Percentiles rank a stretch among this genome's conserved stretches.
These are phyloP conservation scores for Fomitopsis palustris DNA, from an alignment of 1,284 basidiomycete genomes.

Conservation along the genomic window DNA sequence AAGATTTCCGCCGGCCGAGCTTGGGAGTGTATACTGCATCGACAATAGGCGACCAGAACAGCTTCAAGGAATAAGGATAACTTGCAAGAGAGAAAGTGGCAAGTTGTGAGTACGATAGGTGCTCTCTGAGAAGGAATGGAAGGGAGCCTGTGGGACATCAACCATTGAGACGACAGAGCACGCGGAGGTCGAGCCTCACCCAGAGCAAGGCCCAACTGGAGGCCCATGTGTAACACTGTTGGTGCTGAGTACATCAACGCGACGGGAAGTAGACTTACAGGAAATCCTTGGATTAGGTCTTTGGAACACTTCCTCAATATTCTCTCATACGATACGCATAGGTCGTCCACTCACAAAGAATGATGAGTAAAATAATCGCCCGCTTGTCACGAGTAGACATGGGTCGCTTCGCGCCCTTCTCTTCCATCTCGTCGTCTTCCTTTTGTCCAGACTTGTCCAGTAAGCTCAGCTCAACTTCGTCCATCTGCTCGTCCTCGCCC, in stretches of 20 bases:
- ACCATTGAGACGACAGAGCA: slow-evolving; percentile 1
- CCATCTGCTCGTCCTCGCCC: slow-evolving; percentile 35
- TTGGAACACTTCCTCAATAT: slow-evolving; percentile 8
- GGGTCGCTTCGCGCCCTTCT: slow-evolving; percentile 38
- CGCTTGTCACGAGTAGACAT: slow-evolving; percentile 76
- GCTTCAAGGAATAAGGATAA: slow-evolving; percentile 97
- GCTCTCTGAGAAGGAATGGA: slow-evolving; percentile 93
- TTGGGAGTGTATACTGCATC: slow-evolving; percentile 85
- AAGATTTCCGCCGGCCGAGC: slow-evolving; percentile 91
- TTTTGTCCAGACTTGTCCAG: slow-evolving; percentile 54
- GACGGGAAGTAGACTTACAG: slow-evolving; percentile 55
- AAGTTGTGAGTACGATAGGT: slow-evolving; percentile 95
- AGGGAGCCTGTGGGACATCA: slow-evolving; percentile 69
- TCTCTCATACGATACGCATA: not conserved
- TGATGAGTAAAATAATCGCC: slow-evolving; percentile 83
- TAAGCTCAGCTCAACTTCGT: slow-evolving; percentile 64
- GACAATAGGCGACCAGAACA: slow-evolving; percentile 97
- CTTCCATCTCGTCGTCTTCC: slow-evolving; percentile 26
- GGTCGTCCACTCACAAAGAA: slow-evolving; percentile 73
- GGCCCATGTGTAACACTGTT: not conserved
- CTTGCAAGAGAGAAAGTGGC: slow-evolving; percentile 92
- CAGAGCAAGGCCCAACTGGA: slow-evolving; percentile 69
- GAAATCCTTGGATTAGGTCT: slow-evolving; percentile 95
- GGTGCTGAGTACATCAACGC: not conserved
- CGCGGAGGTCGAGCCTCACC: slow-evolving; percentile 38